Evolutionary conservation across 345 rosid genomes (phyloP).

Genomic region (Gossypium ekmanianum): DNA sequence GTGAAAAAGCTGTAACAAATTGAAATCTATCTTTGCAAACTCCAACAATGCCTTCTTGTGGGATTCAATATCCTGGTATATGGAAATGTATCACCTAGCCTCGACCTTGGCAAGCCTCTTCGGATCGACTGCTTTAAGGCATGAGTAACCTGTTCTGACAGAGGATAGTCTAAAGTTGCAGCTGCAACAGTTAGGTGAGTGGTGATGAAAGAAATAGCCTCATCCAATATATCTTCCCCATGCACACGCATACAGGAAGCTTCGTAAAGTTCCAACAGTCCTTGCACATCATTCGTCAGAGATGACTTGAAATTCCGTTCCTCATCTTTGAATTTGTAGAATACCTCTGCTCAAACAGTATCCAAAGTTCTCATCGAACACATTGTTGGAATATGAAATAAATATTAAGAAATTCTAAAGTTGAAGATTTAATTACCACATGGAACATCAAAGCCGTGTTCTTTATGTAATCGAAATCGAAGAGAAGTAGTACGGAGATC

Average conservation of each 20-base stretch:
- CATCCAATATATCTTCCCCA: conserved; percentile 22
- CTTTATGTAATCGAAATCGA: too few species aligned
- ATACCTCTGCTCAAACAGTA: neutral
- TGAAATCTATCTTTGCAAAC: conserved; percentile 9
- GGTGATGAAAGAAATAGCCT: conserved; percentile 19
- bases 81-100: conserved; percentile 22
- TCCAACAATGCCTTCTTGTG: neutral
- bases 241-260: conserved; percentile 23
- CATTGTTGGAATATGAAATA: neutral
- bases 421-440: too few species aligned
- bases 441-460: too few species aligned
- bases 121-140: conserved; percentile 16
- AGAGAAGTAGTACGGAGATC: too few species aligned
- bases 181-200: neutral
- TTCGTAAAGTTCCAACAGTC: conserved; percentile 17
- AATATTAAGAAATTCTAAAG: too few species aligned
- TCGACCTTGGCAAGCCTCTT: conserved; percentile 18
- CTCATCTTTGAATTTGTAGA: neutral
- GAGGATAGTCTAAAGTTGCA: neutral
- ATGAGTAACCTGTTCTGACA: neutral
- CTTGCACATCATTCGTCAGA: neutral
- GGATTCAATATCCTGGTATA: conserved; percentile 13
- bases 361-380: neutral
- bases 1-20: neutral
- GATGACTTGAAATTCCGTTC: neutral